Evolutionary conservation across 2,329 filamentous ascomycete species (phyloP).

Genomic region (Aspergillus sp.): DNA sequence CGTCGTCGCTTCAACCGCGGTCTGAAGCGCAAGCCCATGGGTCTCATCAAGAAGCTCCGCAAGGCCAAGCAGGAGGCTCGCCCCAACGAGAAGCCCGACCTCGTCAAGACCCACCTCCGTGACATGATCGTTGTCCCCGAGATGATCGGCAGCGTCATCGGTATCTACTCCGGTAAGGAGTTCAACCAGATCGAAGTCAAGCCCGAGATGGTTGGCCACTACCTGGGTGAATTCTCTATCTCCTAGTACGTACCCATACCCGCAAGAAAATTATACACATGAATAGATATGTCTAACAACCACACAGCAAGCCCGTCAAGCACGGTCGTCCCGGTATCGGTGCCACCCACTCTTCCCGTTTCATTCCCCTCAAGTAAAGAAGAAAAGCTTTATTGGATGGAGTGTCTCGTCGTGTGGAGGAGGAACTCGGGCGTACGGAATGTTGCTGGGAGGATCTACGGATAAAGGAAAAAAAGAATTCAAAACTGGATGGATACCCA

Average conservation of each 20-base stretch:
- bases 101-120: constrained; percentile 98
- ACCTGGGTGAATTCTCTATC: constrained; percentile 99
- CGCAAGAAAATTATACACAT: no score
- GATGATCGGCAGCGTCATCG: constrained; percentile 98
- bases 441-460: constrained; percentile 36
- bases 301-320: constrained; percentile 93
- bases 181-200: constrained; percentile 99
- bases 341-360: constrained; percentile 99
- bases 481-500: constrained; percentile 39
- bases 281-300: constrained; percentile 52
- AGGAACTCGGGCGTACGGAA: constrained; percentile 28
- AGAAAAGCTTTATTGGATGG: constrained; percentile 39
- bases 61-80: constrained; percentile 98
- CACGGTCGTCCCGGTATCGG: constrained; percentile 99
- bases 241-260: constrained; percentile 76
- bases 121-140: constrained; percentile 99
- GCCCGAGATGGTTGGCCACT: constrained; percentile 99
- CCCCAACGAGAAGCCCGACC: constrained; percentile 99
- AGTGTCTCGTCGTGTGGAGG: constrained; percentile 32
- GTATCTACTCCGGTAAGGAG: constrained; percentile 99
- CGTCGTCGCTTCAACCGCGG: constrained; percentile 99
- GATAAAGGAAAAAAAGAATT: constrained; percentile 2
- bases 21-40: constrained; percentile 99
- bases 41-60: constrained; percentile 99
- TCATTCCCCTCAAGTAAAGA: constrained; percentile 99